Base-by-base conservation (phyloP, 2,329 filamentous ascomycete genomes). In the Ilyonectria sp. region DNA sequence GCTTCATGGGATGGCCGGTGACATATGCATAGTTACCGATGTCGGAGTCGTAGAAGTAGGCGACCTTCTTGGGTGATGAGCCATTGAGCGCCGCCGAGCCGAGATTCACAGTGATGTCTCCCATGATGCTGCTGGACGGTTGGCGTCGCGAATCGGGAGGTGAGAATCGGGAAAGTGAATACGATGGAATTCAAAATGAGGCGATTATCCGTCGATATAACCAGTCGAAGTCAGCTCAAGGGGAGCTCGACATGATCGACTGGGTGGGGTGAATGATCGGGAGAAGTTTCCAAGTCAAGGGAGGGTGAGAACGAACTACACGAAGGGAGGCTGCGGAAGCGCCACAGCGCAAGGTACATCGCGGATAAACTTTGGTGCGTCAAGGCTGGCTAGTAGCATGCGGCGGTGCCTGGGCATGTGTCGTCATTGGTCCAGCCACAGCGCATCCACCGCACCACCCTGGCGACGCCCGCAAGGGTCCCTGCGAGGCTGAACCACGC, bases 11-110 rank as follows among this genome's bases (percentile, higher is more conserved):
- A 85, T 99, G 96, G 21, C 94, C 94, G 69, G 94, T 94, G 65
- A 97, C 94, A 79, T 98, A 98, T 79, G 95, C 95, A 85, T 98
- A 98, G 82, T 98, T 98, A 72, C 95, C 95, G 79, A 98, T 96
- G 83, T 98, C 95, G 3, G 94, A 97, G 79, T 98, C 95, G 87
- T 98, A 98, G 82, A 98, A 98, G 84, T 98, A 98, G 63, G 95
- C 95, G 65, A 98, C 94, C 79, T 95, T 94, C 84, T 96, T 97
- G 60, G 85, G 82, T 29, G 85, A 82, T 57, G 81, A 76, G 65
- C 83, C 80, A 67, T 83, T 82, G 69, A 88, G 82, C 62, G 86
- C 86, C 47, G 82, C 80, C 53, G 85, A 83, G 70, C 85, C 80
- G 69, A 84, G 79, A 71, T 81, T 75, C 69, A 80, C 74, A 69